A percentile compares a stretch with the other conserved stretches of the same genome.
These are phyloP conservation scores for Sisymbrium altissimum DNA, from an alignment of 345 rosid species.

Conservation along the genomic window DNA sequence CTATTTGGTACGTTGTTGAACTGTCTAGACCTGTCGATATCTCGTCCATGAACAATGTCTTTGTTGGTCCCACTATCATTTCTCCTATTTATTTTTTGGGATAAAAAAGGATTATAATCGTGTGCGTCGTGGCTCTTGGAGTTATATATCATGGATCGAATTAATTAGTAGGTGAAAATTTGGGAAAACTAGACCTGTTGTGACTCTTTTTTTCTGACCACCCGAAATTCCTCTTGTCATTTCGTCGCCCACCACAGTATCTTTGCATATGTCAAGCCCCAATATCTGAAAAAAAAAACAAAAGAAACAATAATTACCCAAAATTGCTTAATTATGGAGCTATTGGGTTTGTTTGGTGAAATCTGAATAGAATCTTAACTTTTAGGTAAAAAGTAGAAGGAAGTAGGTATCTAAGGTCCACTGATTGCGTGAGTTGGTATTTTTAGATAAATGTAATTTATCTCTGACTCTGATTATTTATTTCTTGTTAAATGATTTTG, in stretches of 20 bases:
- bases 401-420: slow-evolving; percentile 19
- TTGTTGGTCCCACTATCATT: slow-evolving; percentile 96
- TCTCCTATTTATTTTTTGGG: slow-evolving; percentile 50
- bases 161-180: background rate
- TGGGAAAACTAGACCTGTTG: slow-evolving; percentile 57
- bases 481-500: background rate
- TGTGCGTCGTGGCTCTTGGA: background rate
- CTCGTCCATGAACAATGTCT: slow-evolving; percentile 89
- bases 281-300: slow-evolving; percentile 41
- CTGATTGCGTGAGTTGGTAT: slow-evolving; percentile 2
- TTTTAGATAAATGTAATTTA: background rate
- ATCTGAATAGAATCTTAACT: background rate
- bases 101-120: background rate
- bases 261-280: slow-evolving; percentile 85
- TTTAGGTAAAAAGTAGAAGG: slow-evolving; percentile 13
- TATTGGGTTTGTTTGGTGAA: slow-evolving; percentile 18
- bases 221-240: slow-evolving; percentile 90
- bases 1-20: slow-evolving; percentile 85
- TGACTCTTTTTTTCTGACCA: slow-evolving; percentile 83
- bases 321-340: background rate
- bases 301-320: background rate
- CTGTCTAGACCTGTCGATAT: slow-evolving; percentile 94
- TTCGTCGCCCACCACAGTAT: slow-evolving; percentile 75
- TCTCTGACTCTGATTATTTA: too few species aligned
- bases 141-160: background rate